These are phyloP conservation scores for Xylariaceae sp. DNA, from an alignment of 2,329 filamentous ascomycete genomes.

Conservation along the genomic window DNA sequence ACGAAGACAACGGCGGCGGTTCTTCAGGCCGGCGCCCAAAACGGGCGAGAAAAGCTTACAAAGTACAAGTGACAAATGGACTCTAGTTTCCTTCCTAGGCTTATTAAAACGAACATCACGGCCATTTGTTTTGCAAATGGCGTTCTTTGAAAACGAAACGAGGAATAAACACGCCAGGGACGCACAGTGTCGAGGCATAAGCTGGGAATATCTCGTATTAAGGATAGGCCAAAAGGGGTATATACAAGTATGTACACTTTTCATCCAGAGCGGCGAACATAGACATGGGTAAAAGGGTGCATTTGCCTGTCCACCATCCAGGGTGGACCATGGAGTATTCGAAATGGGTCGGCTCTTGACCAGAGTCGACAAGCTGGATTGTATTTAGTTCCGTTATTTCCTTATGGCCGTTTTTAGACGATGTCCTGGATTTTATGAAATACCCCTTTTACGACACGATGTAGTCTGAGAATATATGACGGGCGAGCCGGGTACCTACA, in stretches of 20 bases:
- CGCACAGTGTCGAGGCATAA: background rate
- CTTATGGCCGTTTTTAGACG: conserved; percentile 10
- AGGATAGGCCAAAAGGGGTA: background rate
- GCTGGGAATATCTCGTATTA: background rate
- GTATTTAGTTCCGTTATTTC: conserved; percentile 10
- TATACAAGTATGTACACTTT: background rate
- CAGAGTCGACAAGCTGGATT: conserved; percentile 1
- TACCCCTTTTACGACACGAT: conserved; percentile 13
- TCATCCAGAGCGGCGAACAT: background rate
- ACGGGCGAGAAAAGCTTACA: conserved; percentile 32
- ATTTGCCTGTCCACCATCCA: conserved; percentile 3
- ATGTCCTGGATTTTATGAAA: conserved; percentile 17
- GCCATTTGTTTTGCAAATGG: conserved; percentile 6
- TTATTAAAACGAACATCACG: conserved; percentile 1
- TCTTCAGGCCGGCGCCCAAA: conserved; percentile 27
- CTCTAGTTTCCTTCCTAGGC: background rate
- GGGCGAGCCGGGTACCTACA: conserved; percentile 10
- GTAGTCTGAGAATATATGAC: conserved; percentile 11
- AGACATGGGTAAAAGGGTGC: background rate
- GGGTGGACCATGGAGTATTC: conserved; percentile 3
- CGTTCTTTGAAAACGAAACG: background rate
- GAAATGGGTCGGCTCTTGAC: background rate
- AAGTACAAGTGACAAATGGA: conserved; percentile 5
- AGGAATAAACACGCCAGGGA: background rate
- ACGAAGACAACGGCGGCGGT: conserved; percentile 31